Base-by-base conservation (phyloP, 768 basidiomycete genomes). In the Tubosaeta sp. region DNA sequence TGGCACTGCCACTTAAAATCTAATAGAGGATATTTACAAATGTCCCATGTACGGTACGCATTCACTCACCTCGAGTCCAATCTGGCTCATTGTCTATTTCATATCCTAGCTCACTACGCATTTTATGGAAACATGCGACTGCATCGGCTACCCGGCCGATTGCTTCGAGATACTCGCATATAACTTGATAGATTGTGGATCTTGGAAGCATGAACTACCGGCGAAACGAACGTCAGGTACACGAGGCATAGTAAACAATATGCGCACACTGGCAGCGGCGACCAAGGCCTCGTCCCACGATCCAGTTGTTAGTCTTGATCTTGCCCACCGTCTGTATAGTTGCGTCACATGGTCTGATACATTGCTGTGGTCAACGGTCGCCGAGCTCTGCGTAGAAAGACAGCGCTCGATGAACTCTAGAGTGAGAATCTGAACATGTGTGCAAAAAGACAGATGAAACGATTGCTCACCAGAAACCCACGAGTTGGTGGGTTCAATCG, bases 241-340 rank as follows among this genome's bases (percentile, higher is more conserved):
- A 4, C 6, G 24, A n/a, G 2, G 6, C 5, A 16, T 24, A 0
- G 1, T n/a, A 16, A 22, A 34, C 8, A 3, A 2, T 3, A 31
- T n/a, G 35, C 51, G 35, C 38, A 55, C 58, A 2, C 1, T n/a
- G 12, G 9, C 30, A 14, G 55, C 25, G 2, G 5, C n/a, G n/a
- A n/a, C 6, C 34, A 57, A 18, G 21, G 48, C 46, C 10, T 34
- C 48, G 14, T 50, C 22, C 57, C 57, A 58, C 8, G 51, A 41
- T 4, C 29, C 10, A 24, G 16, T 9, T 0, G 11, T 16, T 24
- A 59, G 14, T 22, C 16, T 48, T 12, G 38, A 6, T 29, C 43
- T 54, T 2, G 36, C 27, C 58, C 58, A 58, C 24, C 22, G 6
- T 32, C 31, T 32, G 10, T 3, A 14, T 32, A 32, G 31, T 32